Percentiles rank a stretch among this genome's conserved stretches.
phyloP scores from a whole-genome alignment of 1,139 yeast genomes.

The Debaryomyces fabryi region DNA sequence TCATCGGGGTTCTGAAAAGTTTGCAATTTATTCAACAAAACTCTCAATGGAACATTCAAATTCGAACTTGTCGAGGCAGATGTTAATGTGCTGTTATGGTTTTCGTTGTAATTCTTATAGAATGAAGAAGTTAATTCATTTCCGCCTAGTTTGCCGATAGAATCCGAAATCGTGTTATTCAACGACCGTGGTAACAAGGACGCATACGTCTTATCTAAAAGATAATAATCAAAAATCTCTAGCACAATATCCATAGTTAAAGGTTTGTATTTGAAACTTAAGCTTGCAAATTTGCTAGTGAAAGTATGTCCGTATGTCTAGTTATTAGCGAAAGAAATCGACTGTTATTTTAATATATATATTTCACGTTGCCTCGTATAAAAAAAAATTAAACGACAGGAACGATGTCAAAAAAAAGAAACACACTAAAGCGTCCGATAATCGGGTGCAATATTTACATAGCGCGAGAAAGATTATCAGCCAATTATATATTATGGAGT shows the following conservation, averaged over 20 bases:
- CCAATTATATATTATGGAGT: constrained; percentile 3
- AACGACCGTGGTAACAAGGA: constrained; percentile 33
- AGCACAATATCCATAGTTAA: constrained; percentile 83
- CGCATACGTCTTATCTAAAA: constrained; percentile 76
- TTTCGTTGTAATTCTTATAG: neutral
- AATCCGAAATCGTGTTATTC: constrained; percentile 26
- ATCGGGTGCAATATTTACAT: constrained; percentile 7
- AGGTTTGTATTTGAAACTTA: neutral
- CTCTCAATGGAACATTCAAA: constrained; percentile 20
- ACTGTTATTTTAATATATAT: constrained; percentile 5
- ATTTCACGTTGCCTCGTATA: constrained; percentile 6
- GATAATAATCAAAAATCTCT: constrained; percentile 71
- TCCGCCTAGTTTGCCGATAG: constrained; percentile 7
- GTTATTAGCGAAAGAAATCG: neutral
- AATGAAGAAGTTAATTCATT: constrained; percentile 8
- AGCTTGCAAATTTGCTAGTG: neutral
- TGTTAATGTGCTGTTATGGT: constrained; percentile 14
- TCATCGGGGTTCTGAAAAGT: constrained; percentile 37
- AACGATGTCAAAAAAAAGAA: constrained; percentile 9
- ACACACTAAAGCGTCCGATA: constrained; percentile 10
- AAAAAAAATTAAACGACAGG: constrained; percentile 14
- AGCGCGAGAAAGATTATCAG: neutral
- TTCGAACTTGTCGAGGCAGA: neutral
- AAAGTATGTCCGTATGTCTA: neutral
- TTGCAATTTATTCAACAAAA: constrained; percentile 21